Evolutionary conservation across 2,329 filamentous ascomycete genomes (phyloP).

Genomic region (Penicillium sp.): DNA sequence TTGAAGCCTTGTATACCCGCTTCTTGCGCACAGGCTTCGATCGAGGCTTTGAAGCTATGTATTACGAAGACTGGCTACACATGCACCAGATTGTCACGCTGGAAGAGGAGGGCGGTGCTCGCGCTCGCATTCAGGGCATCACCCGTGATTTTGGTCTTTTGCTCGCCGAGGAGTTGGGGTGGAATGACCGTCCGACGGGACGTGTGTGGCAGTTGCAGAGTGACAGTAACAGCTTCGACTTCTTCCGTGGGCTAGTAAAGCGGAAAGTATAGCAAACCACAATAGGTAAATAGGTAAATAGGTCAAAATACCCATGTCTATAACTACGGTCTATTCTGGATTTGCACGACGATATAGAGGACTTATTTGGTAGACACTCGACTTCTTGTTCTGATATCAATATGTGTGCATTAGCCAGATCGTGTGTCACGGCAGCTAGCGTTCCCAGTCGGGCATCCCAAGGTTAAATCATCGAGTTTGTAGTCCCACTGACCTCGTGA

Average conservation of each 20-base stretch:
- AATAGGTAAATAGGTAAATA: not conserved
- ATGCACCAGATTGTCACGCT: conserved; percentile 70
- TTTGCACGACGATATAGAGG: not conserved
- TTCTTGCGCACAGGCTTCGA: conserved; percentile 78
- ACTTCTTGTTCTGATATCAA: not conserved
- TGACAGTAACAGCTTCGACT: conserved; percentile 98
- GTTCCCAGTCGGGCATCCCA: not conserved
- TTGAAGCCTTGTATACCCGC: conserved; percentile 72
- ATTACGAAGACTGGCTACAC: conserved; percentile 86
- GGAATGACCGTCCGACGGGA: conserved; percentile 70
- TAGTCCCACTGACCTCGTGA: not conserved
- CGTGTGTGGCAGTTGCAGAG: conserved; percentile 82
- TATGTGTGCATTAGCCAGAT: not conserved
- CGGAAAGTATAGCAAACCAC: conserved; percentile 60
- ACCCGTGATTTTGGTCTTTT: conserved; percentile 89
- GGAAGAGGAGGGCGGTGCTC: conserved; percentile 72
- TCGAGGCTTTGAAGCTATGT: conserved; percentile 66
- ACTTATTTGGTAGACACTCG: not conserved
- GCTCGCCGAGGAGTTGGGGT: conserved; percentile 75
- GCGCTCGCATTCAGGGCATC: conserved; percentile 78
- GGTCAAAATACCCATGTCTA: not conserved
- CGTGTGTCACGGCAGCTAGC: not conserved
- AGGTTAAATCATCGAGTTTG: not conserved
- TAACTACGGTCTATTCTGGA: not conserved
- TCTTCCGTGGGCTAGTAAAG: conserved; percentile 82